These are phyloP conservation scores for Solanum lycopersicoides DNA, from an alignment of 257 asterid species.

Conservation along the genomic window DNA sequence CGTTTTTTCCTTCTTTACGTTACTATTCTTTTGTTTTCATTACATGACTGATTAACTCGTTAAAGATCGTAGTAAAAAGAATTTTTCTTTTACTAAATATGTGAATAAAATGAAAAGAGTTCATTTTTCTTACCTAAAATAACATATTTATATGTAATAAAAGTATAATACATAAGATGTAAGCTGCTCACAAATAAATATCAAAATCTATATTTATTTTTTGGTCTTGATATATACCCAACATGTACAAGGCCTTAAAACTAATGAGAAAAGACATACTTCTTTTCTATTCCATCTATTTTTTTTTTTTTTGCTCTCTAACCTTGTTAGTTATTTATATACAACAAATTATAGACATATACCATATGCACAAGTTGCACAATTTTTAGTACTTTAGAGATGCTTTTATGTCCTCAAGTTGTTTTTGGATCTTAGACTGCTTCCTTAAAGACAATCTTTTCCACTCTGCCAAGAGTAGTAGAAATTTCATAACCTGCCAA, in stretches of 20 bases:
- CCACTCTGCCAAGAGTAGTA: conserved; percentile 56
- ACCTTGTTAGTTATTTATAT: background rate
- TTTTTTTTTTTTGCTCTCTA: background rate
- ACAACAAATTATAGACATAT: background rate
- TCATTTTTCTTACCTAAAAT: too few relatives aligned
- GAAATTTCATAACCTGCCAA: conserved; percentile 59
- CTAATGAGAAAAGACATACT: background rate
- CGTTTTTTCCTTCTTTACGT: background rate
- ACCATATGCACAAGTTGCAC: background rate
- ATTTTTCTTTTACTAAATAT: too few relatives aligned
- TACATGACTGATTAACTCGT: too few relatives aligned
- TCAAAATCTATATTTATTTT: too few relatives aligned
- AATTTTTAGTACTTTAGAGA: conserved; percentile 14
- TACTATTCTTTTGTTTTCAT: too few relatives aligned
- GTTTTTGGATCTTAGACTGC: conserved; percentile 25
- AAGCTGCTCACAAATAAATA: background rate
- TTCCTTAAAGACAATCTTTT: conserved; percentile 28
- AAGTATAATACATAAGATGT: too few relatives aligned
- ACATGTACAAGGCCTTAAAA: conserved; percentile 16
- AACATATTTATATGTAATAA: too few relatives aligned
- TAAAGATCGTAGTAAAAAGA: too few relatives aligned
- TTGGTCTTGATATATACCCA: too few relatives aligned
- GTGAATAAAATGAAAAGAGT: too few relatives aligned
- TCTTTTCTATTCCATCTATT: background rate
- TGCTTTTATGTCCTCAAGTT: conserved; percentile 28